Conservation (phyloP, 441 rosid species). For the Biscutella auriculata region DNA sequence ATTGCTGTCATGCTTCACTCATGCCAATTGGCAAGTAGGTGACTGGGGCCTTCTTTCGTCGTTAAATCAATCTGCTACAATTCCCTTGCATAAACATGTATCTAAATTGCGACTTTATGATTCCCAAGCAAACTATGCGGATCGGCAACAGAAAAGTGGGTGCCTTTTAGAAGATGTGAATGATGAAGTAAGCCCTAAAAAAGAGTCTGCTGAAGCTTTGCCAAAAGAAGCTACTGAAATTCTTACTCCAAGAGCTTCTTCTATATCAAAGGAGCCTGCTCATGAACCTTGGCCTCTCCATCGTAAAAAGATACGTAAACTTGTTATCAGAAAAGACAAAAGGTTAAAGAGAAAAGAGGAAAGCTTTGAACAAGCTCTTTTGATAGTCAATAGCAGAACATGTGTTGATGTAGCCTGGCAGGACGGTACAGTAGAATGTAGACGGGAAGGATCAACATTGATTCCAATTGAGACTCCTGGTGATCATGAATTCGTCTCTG, state of each 20-base stretch:
- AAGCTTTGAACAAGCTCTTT: conserved; percentile 68
- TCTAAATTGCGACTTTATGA: conserved; percentile 44
- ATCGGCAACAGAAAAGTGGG: conserved; percentile 27
- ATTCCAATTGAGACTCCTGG: conserved; percentile 93
- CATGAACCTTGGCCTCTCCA: conserved; percentile 77
- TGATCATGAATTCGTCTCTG: conserved; percentile 92
- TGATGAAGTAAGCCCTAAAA: conserved; percentile 40
- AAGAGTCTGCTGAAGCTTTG: conserved; percentile 22
- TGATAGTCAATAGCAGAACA: conserved; percentile 58
- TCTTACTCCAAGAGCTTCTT: conserved; percentile 23
- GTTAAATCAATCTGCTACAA: conserved; percentile 28
- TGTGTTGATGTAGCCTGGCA: conserved; percentile 88
- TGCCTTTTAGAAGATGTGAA: conserved; percentile 35
- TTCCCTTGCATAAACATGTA: conserved; percentile 36
- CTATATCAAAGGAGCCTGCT: conserved; percentile 49
- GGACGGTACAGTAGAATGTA: conserved; percentile 53
- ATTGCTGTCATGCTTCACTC: conserved; percentile 71
- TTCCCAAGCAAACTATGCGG: conserved; percentile 26
- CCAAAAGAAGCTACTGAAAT: conserved; percentile 26
- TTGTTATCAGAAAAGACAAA: conserved; percentile 69
- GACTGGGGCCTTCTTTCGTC: conserved; percentile 84
- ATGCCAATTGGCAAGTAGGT: conserved; percentile 94
- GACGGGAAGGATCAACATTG: conserved; percentile 45
- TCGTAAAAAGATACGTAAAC: conserved; percentile 85
- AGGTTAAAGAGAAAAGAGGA: conserved; percentile 77